A percentile compares a stretch with the other conserved stretches of the same genome.
phyloP scores from a whole-genome alignment of 1,284 basidiomycete species.

The Sanghuangporus weigelae region DNA sequence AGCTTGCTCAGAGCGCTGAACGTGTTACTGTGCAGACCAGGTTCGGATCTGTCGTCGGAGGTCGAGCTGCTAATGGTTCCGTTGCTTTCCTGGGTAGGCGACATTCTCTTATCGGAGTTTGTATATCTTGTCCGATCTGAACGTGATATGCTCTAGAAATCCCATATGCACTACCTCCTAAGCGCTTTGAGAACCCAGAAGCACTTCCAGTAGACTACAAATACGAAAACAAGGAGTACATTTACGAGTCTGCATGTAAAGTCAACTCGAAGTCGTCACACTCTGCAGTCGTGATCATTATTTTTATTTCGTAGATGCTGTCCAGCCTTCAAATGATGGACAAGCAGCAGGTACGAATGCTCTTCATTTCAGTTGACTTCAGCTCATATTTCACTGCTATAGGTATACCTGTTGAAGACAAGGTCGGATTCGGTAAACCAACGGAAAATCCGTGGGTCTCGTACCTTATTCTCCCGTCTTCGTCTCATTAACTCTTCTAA shows the following conservation, averaged over 20 bases:
- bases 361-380: not conserved
- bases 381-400: not conserved
- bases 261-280: slow-evolving; percentile 9
- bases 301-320: slow-evolving; percentile 38
- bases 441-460: slow-evolving; percentile 60
- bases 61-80: slow-evolving; percentile 52
- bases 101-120: not conserved
- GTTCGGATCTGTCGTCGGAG: slow-evolving; percentile 52
- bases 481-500: not conserved
- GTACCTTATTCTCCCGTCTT: not conserved
- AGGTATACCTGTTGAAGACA: slow-evolving; percentile 47
- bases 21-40: slow-evolving; percentile 47
- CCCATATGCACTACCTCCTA: slow-evolving; percentile 62
- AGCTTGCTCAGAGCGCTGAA: slow-evolving; percentile 36
- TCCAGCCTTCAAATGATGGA: slow-evolving; percentile 59
- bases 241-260: slow-evolving; percentile 55
- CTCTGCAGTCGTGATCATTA: not conserved
- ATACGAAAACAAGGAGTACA: slow-evolving; percentile 56
- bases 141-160: slow-evolving; percentile 44
- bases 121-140: not conserved
- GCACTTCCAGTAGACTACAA: slow-evolving; percentile 46
- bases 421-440: slow-evolving; percentile 59
- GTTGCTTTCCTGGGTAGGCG: slow-evolving; percentile 56
- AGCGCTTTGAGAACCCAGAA: slow-evolving; percentile 57
- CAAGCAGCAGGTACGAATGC: slow-evolving; percentile 42